Evolutionary conservation across 192 early-diverging fungal species (phyloP), one percentile per base, ranked within the genome.

Genomic region (Coemansia sp.): DNA sequence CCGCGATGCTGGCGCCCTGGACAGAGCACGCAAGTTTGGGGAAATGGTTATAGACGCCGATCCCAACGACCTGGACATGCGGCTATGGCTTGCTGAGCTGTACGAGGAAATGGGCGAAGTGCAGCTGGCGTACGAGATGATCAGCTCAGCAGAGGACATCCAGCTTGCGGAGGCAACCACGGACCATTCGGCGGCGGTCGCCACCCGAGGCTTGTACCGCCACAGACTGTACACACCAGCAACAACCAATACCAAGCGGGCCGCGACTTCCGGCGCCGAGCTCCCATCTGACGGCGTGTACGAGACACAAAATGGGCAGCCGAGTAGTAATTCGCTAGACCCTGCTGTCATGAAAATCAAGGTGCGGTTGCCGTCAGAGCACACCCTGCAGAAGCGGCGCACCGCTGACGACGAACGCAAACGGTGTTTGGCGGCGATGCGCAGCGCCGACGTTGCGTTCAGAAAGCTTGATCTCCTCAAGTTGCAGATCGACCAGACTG

Each of bases 31-130:
- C 36, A 68, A 84, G 33, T 73, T 76, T 56, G 90, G 84, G 60
- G 58, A 79, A 58, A 61, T 64, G 6, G 85, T 85, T 60, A 66
- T 88, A 9, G 68, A 87, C 16, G 85, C 74, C 7, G 75, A 88
- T 34, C 84, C 89, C 1, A 62, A 73, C 24, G 86, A 92, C 56
- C 35, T 83, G 24, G 87, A 89, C n/a, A 78, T 85, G 68, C 85
- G 85, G 45, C 44, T 89, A 34, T 84, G 76, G 70, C 77, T 93
- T 4, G 86, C 81, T 30, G 79, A 88, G 59, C 68, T 93, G 3
- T 90, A 88, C 66, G 85, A 90, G 46, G 88, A 90, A 43, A 62
- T 85, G 41, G 90, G 89, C 34, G 57, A 73, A 9, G 58, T 64
- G 8, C 69, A 72, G 20, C 35, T 66, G 63, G 84, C 84, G 16